Percentiles rank a stretch among this genome's conserved stretches.
These are phyloP conservation scores for Jatropha multifida DNA, from an alignment of 441 rosid species.

Conservation along the genomic window DNA sequence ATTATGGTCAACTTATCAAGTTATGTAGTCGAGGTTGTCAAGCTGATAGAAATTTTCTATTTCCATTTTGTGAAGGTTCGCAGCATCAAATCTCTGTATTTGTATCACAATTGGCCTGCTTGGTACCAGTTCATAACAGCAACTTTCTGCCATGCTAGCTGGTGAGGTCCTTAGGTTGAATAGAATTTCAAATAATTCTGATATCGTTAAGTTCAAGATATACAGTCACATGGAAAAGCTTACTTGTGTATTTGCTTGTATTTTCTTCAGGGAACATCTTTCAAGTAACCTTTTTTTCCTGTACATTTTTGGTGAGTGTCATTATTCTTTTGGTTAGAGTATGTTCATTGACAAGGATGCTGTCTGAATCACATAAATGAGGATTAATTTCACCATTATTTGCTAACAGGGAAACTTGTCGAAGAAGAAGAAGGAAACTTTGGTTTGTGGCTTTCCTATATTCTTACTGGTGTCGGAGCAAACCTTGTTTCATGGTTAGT, in stretches of 20 bases:
- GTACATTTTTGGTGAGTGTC: slow-evolving; percentile 81
- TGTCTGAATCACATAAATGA: slow-evolving; percentile 18
- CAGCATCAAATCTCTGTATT: slow-evolving; percentile 58
- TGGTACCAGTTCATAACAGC: slow-evolving; percentile 95
- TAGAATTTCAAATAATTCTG: neutral
- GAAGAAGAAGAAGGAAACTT: slow-evolving; percentile 92
- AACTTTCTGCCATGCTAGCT: slow-evolving; percentile 87
- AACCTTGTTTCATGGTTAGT: slow-evolving; percentile 91
- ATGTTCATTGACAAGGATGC: slow-evolving; percentile 16
- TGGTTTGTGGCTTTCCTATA: slow-evolving; percentile 81
- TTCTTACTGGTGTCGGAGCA: slow-evolving; percentile 85
- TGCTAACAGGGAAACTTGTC: slow-evolving; percentile 72
- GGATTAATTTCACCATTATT: slow-evolving; percentile 17
- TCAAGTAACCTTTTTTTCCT: slow-evolving; percentile 94
- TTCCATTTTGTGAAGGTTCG: slow-evolving; percentile 39
- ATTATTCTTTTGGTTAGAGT: slow-evolving; percentile 13
- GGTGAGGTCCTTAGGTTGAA: slow-evolving; percentile 46
- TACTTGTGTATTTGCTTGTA: neutral
- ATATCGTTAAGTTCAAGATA: neutral
- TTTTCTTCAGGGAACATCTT: slow-evolving; percentile 73
- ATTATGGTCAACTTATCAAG: neutral
- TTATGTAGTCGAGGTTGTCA: neutral
- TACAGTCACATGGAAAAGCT: neutral
- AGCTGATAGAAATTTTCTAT: slow-evolving; percentile 4
- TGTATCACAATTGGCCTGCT: slow-evolving; percentile 73